Conservation (phyloP, 163 green algal genomes). For the Coccomyxa subellipsoidea region DNA sequence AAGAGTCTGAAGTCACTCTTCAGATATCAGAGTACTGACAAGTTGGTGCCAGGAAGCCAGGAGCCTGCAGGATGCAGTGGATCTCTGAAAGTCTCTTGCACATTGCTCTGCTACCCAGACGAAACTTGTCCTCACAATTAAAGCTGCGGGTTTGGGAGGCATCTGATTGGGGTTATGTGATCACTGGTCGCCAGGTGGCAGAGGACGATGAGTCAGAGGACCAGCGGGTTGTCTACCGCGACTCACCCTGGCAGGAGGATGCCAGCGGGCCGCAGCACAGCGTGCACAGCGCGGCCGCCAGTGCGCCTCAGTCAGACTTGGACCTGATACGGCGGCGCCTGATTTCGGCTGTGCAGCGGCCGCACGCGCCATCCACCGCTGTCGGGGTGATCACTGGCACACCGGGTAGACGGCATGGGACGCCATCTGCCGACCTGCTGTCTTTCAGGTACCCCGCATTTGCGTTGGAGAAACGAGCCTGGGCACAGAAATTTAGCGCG, state of each 20-base stretch:
- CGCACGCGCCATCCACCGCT: not conserved
- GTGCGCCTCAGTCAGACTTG: not conserved
- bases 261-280: not conserved
- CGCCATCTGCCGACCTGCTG: not conserved
- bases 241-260: not conserved
- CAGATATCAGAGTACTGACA: no score
- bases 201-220: not conserved
- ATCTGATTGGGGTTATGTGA: no score
- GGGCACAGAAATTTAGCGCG: no score
- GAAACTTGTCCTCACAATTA: no score
- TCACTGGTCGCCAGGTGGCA: not conserved
- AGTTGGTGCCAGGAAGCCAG: no score
- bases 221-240: not conserved
- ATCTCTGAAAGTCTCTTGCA: no score
- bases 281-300: not conserved
- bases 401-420: not conserved
- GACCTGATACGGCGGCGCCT: constrained; percentile 11
- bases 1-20: no score
- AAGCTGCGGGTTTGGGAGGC: no score
- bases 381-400: not conserved
- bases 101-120: no score
- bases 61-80: no score
- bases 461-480: no score
- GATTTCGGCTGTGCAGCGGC: constrained; percentile 15
- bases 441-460: not conserved